Conservation (phyloP, 306 rosid genomes). For the Geum urbanum region DNA sequence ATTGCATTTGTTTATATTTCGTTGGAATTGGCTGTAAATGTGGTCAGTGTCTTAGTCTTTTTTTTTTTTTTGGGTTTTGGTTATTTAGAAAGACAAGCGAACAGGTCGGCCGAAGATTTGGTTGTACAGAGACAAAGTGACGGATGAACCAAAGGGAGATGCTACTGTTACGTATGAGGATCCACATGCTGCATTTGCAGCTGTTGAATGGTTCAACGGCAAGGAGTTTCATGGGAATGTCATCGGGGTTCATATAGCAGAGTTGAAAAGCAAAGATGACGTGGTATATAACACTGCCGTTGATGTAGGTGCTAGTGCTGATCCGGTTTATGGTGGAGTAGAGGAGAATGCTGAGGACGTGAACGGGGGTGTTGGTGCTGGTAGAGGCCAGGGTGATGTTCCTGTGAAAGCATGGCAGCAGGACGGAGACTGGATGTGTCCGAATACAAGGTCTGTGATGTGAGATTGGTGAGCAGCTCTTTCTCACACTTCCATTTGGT, state of each 20-base stretch:
- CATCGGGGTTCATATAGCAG: constrained; percentile 87
- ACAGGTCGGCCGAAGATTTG: constrained; percentile 90
- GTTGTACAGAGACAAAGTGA: constrained; percentile 81
- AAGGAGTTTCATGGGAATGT: constrained; percentile 88
- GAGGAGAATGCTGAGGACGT: constrained; percentile 52
- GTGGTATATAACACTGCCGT: constrained; percentile 40
- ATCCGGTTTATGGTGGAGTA: constrained; percentile 26
- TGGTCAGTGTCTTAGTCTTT: constrained; percentile 21
- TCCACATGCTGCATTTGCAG: constrained; percentile 93
- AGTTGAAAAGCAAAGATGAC: constrained; percentile 86
- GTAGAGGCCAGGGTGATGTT: constrained; percentile 71
- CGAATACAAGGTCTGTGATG: constrained; percentile 99
- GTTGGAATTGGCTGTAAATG: background rate
- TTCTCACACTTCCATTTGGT: constrained; percentile 56
- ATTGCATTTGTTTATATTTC: constrained; percentile 8
- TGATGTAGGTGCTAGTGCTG: constrained; percentile 47
- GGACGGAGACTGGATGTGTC: constrained; percentile 98
- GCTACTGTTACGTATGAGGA: constrained; percentile 97
- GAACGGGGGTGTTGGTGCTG: constrained; percentile 59
- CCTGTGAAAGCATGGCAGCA: constrained; percentile 95
- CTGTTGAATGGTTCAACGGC: constrained; percentile 94
- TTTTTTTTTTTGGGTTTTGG: constrained; percentile 15
- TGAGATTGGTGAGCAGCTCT: constrained; percentile 98
- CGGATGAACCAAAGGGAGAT: constrained; percentile 96
- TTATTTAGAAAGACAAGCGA: constrained; percentile 83